Percentiles rank a stretch among this genome's conserved stretches.
Evolutionary conservation across 192 early-diverging fungal species (phyloP).

Genomic region (Rhizophagus clarus): DNA sequence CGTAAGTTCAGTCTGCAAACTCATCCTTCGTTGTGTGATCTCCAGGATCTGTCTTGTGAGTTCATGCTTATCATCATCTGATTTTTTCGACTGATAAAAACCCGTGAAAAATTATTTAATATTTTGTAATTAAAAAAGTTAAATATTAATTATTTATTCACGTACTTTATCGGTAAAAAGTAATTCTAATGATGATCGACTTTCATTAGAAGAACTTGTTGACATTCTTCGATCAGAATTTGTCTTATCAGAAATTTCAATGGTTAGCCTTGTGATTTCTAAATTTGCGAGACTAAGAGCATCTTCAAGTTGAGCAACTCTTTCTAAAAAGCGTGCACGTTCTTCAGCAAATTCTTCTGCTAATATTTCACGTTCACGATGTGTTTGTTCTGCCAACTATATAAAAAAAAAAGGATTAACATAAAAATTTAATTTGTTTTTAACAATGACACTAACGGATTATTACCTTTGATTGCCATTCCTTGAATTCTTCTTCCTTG

Average conservation of each 20-base stretch:
- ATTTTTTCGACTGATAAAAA: not conserved
- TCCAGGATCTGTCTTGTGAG: slow-evolving; percentile 29
- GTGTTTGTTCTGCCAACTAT: slow-evolving; percentile 19
- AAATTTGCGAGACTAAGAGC: slow-evolving; percentile 27
- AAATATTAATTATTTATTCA: not conserved
- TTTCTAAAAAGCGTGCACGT: not conserved
- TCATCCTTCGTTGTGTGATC: slow-evolving; percentile 31
- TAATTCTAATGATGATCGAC: slow-evolving; percentile 12
- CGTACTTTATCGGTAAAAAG: slow-evolving; percentile 4
- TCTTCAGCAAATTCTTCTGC: slow-evolving; percentile 22
- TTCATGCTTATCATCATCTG: slow-evolving; percentile 26
- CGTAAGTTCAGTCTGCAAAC: slow-evolving; percentile 28
- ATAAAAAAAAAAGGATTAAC: not conserved
- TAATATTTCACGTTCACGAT: slow-evolving; percentile 17
- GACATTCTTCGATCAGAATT: slow-evolving; percentile 3
- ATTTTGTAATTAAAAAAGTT: not conserved
- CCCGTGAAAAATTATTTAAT: too few species aligned
- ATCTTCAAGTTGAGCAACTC: slow-evolving; percentile 30
- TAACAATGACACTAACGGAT: not conserved
- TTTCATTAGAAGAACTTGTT: not conserved
- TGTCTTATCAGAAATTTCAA: slow-evolving; percentile 13
- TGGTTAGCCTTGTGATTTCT: slow-evolving; percentile 31
- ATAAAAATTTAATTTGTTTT: not conserved
- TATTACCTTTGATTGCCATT: slow-evolving; percentile 23
- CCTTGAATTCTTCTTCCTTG: slow-evolving; percentile 26